Evolutionary conservation across 495 filamentous ascomycete species (phyloP).

Genomic region (Polyplosphaeria fusca): DNA sequence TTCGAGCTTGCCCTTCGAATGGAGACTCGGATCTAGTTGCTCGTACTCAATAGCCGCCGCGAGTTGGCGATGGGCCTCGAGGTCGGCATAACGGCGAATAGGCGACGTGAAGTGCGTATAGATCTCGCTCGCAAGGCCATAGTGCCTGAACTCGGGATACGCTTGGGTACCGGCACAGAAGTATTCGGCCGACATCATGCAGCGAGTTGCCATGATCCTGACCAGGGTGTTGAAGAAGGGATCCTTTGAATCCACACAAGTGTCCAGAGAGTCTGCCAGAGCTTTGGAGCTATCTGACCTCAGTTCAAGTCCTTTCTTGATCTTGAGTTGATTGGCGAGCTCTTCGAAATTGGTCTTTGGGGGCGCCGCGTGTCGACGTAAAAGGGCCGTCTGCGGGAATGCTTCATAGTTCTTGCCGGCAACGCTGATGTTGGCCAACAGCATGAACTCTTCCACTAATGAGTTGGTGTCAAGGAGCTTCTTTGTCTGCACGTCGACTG

Average conservation of each 20-base stretch:
- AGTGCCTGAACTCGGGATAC: constrained; percentile 92
- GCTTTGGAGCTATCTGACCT: constrained; percentile 81
- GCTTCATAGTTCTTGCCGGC: constrained; percentile 80
- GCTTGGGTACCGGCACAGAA: constrained; percentile 91
- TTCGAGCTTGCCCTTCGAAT: constrained; percentile 77
- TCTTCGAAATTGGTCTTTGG: constrained; percentile 96
- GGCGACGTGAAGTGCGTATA: constrained; percentile 99
- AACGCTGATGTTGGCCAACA: constrained; percentile 94
- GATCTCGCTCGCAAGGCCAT: constrained; percentile 90
- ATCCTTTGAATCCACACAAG: constrained; percentile 73
- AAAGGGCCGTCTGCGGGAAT: constrained; percentile 91
- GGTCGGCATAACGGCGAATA: constrained; percentile 93
- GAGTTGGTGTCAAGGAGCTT: constrained; percentile 93
- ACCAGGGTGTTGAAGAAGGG: constrained; percentile 98
- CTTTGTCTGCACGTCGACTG: constrained; percentile 94
- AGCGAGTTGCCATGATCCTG: constrained; percentile 93
- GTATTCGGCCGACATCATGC: constrained; percentile 99
- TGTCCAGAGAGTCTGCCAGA: constrained; percentile 84
- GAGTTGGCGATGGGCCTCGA: constrained; percentile 89
- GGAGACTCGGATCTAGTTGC: constrained; percentile 68
- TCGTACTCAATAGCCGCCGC: constrained; percentile 94
- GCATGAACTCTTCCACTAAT: constrained; percentile 97
- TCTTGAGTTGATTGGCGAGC: constrained; percentile 79
- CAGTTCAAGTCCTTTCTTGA: constrained; percentile 75
- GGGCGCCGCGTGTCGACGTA: constrained; percentile 86